Evolutionary conservation across 495 filamentous ascomycete genomes (phyloP).

Genomic region (Daldinia caldariorum): DNA sequence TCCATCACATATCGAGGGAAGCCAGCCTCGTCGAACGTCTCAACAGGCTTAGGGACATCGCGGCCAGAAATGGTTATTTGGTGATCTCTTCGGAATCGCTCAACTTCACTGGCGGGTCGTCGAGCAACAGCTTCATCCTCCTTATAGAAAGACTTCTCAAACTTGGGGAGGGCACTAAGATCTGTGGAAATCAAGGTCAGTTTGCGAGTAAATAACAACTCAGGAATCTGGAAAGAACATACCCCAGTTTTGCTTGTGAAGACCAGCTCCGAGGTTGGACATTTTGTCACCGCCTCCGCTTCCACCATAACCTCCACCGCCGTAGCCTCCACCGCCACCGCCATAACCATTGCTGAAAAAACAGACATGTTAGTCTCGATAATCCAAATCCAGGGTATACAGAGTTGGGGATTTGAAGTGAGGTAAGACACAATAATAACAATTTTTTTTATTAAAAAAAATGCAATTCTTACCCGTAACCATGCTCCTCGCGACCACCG

Average conservation of each 20-base stretch:
- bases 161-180: constrained; percentile 82
- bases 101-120: constrained; percentile 81
- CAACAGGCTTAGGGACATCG: constrained; percentile 88
- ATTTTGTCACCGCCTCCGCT: constrained; percentile 82
- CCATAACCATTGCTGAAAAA: constrained; percentile 49
- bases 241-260: constrained; percentile 91
- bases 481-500: constrained; percentile 51
- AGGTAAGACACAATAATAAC: not conserved
- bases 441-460: not conserved
- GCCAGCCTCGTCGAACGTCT: constrained; percentile 96
- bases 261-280: constrained; percentile 84
- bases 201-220: constrained; percentile 11
- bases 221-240: constrained; percentile 49
- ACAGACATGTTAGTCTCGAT: constrained; percentile 29
- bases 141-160: constrained; percentile 99
- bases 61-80: constrained; percentile 80
- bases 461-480: constrained; percentile 44
- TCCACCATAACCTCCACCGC: constrained; percentile 61
- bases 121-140: constrained; percentile 80
- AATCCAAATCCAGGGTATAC: too few relatives aligned
- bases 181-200: constrained; percentile 62
- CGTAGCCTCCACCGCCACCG: constrained; percentile 56
- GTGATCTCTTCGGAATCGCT: constrained; percentile 83
- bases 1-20: constrained; percentile 97
- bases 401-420: not conserved